Base-by-base conservation (phyloP, 164 flowering plant genomes). In the Buxus sempervirens region DNA sequence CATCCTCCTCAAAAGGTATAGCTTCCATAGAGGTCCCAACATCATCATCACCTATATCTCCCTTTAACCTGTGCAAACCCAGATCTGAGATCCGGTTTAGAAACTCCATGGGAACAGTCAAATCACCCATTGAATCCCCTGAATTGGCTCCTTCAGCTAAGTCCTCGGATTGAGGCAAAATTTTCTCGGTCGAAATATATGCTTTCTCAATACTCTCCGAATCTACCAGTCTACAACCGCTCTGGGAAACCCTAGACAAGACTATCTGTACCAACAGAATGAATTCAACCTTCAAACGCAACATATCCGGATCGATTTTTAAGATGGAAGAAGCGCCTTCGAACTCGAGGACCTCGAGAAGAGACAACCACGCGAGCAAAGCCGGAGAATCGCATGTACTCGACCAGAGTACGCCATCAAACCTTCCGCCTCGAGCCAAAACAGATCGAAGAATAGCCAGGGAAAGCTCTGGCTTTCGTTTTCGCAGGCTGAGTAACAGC, bases 271-370 rank as follows among this genome's bases (percentile, higher is more conserved):
- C 77, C 20, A 85, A 70, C 28, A 95, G 63, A 70, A 87, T 66
- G 62, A 95, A 90, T 72, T 95, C 99, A 4, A 83, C 89, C 9
- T 88, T 83, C 56, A 88, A 69, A 23, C 82, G 79, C 54, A 92
- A 72, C 8, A 79, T 59, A 18, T 73, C 84, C 16, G 85, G 76
- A 55, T 84, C 89, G 59, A 86, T 78, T 41, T 81, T 74, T 90
- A 90, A 88, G 7, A 73, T 65, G 41, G 82, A 73, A 0, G 85
- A 75, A 22, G 84, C 65, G 56, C 82, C 70, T 18, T 80, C 76
- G 68, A 82, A 84, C 56, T 81, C 81, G 51, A 90, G 72, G 3
- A 95, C 83, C 58, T 88, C 91, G 51, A 87, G 74, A 7, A 91
- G 72, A 9, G 88, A 83, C 5, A 95, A 73, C 84, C 84, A 90